Evolutionary conservation across 441 rosid species (phyloP), one percentile per base, ranked within the genome.

Genomic region (Croton laevigatus): DNA sequence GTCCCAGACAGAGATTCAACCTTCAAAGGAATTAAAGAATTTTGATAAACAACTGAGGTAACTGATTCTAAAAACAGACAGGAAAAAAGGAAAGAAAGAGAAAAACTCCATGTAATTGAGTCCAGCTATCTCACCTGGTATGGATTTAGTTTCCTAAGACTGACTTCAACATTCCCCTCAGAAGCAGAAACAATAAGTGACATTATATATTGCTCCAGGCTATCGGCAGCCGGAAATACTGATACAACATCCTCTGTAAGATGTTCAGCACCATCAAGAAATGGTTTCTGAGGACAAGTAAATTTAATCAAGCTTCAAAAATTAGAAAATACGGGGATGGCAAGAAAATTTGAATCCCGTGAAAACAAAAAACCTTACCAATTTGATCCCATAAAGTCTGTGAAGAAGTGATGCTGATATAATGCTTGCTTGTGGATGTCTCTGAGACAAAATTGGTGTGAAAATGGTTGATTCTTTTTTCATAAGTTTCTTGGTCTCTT

Each of bases 1-100:
- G 97, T 93, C 75, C 99, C 99, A 79, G 99, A 90, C 76, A 87
- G 74, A 62, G 96, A 78, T 83, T 96, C 99, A 69, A 96, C 86
- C 99, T 96, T 80, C 37, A 66, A 48, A 73, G 44, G 40, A 59
- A 67, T 54, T 37, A 59, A 57, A 49, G 63, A 37, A n/a, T 14
- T 16, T 44, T 2, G 2, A 40, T 40, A 8, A 38, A 11, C 34
- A 27, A 2, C 32, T 27, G 32, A 2, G 32, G 2, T 27, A 27
- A 27, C 32, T 3, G 19, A 20, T 23, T 12, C 12, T 19, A 23
- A 16, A 54, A 42, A 55, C 5, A 37, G 14, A 13, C 7, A 19
- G 1, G 4, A 9, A 36, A 65, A 11, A 27, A 16, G 5, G 17
- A 13, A 38, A 49, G 36, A 32, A 44, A 10, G 19, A 61, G 37